Base-by-base conservation (phyloP, 2,329 filamentous ascomycete species). In the Aureobasidium sp. region DNA sequence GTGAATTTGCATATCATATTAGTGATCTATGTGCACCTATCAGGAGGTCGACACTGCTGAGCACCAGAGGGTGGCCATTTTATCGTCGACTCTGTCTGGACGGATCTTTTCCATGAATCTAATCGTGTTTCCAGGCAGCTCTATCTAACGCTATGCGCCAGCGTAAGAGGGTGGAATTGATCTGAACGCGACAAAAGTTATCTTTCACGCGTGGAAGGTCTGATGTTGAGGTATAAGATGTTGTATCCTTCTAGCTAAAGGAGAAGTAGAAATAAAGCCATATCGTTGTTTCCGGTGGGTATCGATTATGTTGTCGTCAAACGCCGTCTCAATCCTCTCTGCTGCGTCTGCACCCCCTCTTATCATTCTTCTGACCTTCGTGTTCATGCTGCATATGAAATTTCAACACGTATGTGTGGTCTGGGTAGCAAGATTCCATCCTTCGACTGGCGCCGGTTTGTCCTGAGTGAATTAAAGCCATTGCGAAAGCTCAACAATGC, bases 231-330 rank as follows among this genome's bases (percentile, higher is more conserved):
- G 26, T 23, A 55, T 9, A 55, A 32, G 37, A 55, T 20, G 8
- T 27, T 55, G 13, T 1, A 39, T 53, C 6, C 32, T 39, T 36
- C 29, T 26, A 44, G 39, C 53, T 58, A 37, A 8, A 20, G 36
- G 39, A 47, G 13, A 47, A 37, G 29, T 47, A 58, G 26, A 32
- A 57, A 36, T 48, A 48, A 48, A 58, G 55, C 55, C 42, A 58
- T 48, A 37, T 58, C 32, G 32, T 48, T 48, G 15, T 47, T 58
- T 57, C 41, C 41, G 41, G 12, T 20, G 55, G 55, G 55, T 58
- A 58, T 58, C 55, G 55, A 58, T 47, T 58, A 42, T 52, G n/a
- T 44, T 57, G 53, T 58, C 42, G 42, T 58, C 27, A 48, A 57
- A 57, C 53, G 53, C 53, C 53, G 41, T 34, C 37, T 44, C 42